phyloP scores from a whole-genome alignment of 306 rosid species.

The Arachis stenosperma region DNA sequence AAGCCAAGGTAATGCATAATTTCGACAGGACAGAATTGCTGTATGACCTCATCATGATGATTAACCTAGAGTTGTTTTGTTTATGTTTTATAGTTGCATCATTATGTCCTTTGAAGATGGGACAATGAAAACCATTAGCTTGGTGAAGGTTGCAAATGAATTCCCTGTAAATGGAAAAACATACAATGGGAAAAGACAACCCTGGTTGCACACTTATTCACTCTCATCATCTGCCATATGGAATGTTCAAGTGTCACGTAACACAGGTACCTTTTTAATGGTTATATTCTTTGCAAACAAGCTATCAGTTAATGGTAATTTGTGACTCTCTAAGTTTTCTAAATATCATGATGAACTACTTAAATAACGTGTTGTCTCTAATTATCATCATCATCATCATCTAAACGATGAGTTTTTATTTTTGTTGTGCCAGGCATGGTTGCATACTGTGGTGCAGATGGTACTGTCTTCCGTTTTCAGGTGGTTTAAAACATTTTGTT shows the following conservation, averaged over 20 bases:
- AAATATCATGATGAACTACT: too few relatives aligned
- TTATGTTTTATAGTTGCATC: conserved; percentile 65
- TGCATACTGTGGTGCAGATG: conserved; percentile 88
- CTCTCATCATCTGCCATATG: conserved; percentile 77
- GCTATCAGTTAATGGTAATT: too few relatives aligned
- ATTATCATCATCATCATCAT: neutral
- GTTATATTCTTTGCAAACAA: too few relatives aligned
- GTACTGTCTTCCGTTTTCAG: conserved; percentile 77
- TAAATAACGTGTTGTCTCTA: neutral
- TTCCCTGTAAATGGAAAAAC: conserved; percentile 72
- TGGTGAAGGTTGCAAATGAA: conserved; percentile 76
- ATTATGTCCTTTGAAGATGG: conserved; percentile 92
- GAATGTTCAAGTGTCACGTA: conserved; percentile 80
- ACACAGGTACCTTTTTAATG: conserved; percentile 57
- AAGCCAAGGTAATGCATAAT: conserved; percentile 67
- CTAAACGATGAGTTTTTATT: too few relatives aligned
- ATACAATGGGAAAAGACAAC: conserved; percentile 65
- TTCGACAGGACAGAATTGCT: conserved; percentile 25
- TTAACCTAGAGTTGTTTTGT: conserved; percentile 28
- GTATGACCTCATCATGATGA: conserved; percentile 30
- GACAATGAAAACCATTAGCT: conserved; percentile 76
- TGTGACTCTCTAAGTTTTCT: neutral
- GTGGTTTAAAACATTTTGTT: conserved; percentile 49
- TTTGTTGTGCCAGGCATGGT: conserved; percentile 69
- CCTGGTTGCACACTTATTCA: conserved; percentile 57